Evolutionary conservation across 495 filamentous ascomycete species (phyloP), one percentile per base, ranked within the genome.

Genomic region (Neurospora tetraspora): DNA sequence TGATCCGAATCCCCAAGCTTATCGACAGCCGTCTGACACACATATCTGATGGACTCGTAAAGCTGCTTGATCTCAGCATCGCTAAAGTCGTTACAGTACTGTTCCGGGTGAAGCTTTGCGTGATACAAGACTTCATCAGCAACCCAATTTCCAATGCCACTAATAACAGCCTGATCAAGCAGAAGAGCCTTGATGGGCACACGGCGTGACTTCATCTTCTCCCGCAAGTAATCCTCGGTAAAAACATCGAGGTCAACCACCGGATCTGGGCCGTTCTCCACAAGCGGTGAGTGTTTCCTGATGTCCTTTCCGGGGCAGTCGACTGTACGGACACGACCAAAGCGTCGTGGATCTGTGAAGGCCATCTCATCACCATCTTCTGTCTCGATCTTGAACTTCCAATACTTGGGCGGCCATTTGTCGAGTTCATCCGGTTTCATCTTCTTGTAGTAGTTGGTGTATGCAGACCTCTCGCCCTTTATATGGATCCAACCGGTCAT

Each of bases 101-200:
- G 92, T 79, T 97, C 95, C 0, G 96, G 96, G 73, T 99, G 96
- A 18, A 98, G 87, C 71, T 87, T 90, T 6, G 94, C 90, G 75
- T 97, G 89, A 76, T 92, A 98, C 37, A 99, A 79, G 38, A 97
- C 90, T 75, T 99, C 96, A 77, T 99, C 96, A 0, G 89, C 94
- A 75, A 99, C 94, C 96, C 95, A 98, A 76, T 98, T 98, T 3
- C 96, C 96, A 69, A 99, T 93, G 6, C 96, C 96, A 76, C 93
- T 94, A 70, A 98, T 90, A 76, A 91, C 92, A n/a, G 88, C 85
- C 79, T 99, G 96, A 77, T 98, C 93, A 14, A 98, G 85, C 27
- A 99, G 81, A 69, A 97, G 83, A 0, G 93, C 91, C 78, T 98
- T 98, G 68, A 98, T 85, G 0, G 95, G 93, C 1, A 97, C 91